A percentile compares a stretch with the other conserved stretches of the same genome.
Conservation (phyloP, 371 early-diverging fungal species). For the Mucor velutinosus region DNA sequence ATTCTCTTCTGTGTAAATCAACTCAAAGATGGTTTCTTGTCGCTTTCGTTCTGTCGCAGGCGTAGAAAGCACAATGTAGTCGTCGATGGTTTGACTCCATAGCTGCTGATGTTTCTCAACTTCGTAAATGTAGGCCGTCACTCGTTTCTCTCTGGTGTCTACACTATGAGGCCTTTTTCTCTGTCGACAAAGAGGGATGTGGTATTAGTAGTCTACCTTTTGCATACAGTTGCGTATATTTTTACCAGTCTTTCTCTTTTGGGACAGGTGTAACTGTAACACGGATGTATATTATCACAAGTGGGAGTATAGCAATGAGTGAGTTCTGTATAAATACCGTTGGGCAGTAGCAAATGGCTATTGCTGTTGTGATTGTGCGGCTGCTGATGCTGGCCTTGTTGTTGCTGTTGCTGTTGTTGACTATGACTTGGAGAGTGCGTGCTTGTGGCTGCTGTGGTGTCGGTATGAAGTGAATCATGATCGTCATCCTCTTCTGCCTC, state of each 20-base stretch:
- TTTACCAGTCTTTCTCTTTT: conserved; percentile 33
- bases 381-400: background rate
- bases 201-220: background rate
- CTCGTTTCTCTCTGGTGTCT: conserved; percentile 26
- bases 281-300: conserved; percentile 69
- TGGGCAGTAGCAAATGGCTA: conserved; percentile 40
- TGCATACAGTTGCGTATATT: background rate
- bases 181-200: background rate
- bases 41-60: conserved; percentile 74
- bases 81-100: conserved; percentile 70
- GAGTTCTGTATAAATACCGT: conserved; percentile 82
- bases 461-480: background rate
- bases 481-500: conserved; percentile 13
- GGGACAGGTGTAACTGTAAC: conserved; percentile 88
- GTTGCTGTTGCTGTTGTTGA: conserved; percentile 1
- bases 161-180: conserved; percentile 19
- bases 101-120: conserved; percentile 25
- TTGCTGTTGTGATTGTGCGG: background rate
- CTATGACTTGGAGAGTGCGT: background rate
- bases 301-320: conserved; percentile 92
- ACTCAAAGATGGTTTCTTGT: conserved; percentile 90
- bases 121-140: conserved; percentile 21
- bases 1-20: conserved; percentile 86
- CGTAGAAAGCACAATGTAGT: conserved; percentile 69
- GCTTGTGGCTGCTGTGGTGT: background rate